These are phyloP conservation scores for Talaromyces verruculosus DNA, from an alignment of 2,329 filamentous ascomycete genomes.

Conservation along the genomic window DNA sequence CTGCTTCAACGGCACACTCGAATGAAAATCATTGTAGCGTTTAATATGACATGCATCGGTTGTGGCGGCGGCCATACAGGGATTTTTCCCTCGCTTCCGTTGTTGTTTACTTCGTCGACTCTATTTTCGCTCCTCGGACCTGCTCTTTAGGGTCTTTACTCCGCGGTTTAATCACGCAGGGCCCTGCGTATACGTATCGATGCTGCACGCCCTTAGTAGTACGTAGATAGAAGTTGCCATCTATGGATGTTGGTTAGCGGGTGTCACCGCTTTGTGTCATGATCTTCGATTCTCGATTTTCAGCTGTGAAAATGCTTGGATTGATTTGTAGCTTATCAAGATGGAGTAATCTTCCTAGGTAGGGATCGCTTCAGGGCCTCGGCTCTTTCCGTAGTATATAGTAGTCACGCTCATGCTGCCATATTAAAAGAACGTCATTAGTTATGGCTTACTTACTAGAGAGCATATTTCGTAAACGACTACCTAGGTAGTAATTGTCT, in stretches of 20 bases:
- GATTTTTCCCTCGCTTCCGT: background rate
- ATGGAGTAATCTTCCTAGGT: background rate
- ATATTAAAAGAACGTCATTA: background rate
- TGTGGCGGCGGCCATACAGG: background rate
- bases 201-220: background rate
- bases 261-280: background rate
- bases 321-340: background rate
- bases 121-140: background rate
- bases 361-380: background rate
- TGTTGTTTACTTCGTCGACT: background rate
- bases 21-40: background rate
- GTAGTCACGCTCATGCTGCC: background rate
- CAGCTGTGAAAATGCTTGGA: background rate
- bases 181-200: background rate
- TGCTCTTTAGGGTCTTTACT: background rate
- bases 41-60: background rate
- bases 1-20: background rate
- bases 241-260: background rate
- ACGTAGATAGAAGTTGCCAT: background rate
- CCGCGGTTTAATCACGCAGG: background rate
- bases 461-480: background rate
- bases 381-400: background rate
- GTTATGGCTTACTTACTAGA: background rate
- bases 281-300: background rate
- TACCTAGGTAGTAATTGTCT: background rate